Percentiles rank a stretch among this genome's conserved stretches.
phyloP scores from a whole-genome alignment of 2,329 filamentous ascomycete genomes.

The Arthrobotrys iridis region DNA sequence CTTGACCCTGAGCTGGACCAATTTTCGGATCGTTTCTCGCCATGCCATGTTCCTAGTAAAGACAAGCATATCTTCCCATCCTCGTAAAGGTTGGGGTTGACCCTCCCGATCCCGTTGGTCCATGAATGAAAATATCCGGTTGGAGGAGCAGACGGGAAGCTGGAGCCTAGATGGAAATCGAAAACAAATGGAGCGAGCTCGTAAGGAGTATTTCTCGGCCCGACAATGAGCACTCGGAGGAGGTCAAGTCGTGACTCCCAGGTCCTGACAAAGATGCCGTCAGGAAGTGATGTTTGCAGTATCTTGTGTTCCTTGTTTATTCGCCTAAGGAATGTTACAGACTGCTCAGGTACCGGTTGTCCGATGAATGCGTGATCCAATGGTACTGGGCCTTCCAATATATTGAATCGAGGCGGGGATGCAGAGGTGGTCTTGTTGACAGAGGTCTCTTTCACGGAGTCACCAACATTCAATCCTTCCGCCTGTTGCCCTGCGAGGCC shows the following conservation, averaged over 20 bases:
- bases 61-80: constrained; percentile 71
- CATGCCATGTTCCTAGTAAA: constrained; percentile 70
- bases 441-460: background rate
- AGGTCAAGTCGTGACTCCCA: constrained; percentile 71
- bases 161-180: constrained; percentile 66
- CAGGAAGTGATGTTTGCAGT: constrained; percentile 67
- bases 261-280: constrained; percentile 69
- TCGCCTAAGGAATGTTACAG: constrained; percentile 63
- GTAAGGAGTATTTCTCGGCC: constrained; percentile 70
- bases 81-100: constrained; percentile 73
- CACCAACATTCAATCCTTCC: background rate
- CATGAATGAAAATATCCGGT: constrained; percentile 70
- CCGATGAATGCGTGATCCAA: constrained; percentile 62
- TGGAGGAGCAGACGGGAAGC: constrained; percentile 67
- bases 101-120: constrained; percentile 66
- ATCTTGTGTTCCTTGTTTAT: constrained; percentile 70
- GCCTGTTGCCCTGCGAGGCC: background rate
- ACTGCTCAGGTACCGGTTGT: constrained; percentile 51
- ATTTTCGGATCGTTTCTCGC: constrained; percentile 65
- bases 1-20: constrained; percentile 67
- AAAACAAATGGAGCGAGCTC: constrained; percentile 71
- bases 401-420: constrained; percentile 60
- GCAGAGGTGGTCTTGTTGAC: background rate
- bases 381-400: constrained; percentile 64
- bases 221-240: constrained; percentile 69